Base-by-base conservation (phyloP, 441 rosid species). In the Eutrema salsugineum region DNA sequence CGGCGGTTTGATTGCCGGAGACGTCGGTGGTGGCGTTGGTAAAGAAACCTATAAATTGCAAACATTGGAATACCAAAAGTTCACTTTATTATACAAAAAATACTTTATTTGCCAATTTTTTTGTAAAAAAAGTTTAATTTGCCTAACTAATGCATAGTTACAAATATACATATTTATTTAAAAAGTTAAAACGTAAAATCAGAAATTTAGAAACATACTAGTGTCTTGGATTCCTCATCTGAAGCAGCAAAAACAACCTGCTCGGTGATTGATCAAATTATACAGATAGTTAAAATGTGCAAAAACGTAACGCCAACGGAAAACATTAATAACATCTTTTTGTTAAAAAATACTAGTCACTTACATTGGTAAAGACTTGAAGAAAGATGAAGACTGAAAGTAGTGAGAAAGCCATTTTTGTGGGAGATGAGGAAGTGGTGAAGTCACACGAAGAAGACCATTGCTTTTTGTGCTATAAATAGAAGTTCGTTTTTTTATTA, bases 1-100 rank as follows among this genome's bases (percentile, higher is more conserved):
- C 10, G 85, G 86, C 2, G 81, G 65, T 61, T 71, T 77, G 50
- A 32, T 65, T 9, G 68, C 69, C 14, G 87, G 86, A 1, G 74
- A 11, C 16, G 78, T 62, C 10, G 68, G 35, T 54, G 70, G 35
- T 57, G 72, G 51, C 15, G 76, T 48, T 44, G 71, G 72, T 65
- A 70, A 40, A 19, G 47, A 43, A 63, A 28, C 72, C 79, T 76
- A 51, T 6, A 32, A 38, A 48, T 68, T 46, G 22, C 47, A 75
- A 63, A 15, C n/a, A 39, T n/a, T 6, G 9, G 11, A 17, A 20
- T 47, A 57, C 28, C 28, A 73, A 35, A n/a, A 14, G 20, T 71
- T 63, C 16, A 39, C 12, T 22, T 58, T 16, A 48, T 14, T n/a
- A 56, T 8, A 28, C 2, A 19, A 32, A 12, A n/a, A 11, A 16